Conservation (phyloP, 2,329 filamentous ascomycete species). For the Trichoderma breve region DNA sequence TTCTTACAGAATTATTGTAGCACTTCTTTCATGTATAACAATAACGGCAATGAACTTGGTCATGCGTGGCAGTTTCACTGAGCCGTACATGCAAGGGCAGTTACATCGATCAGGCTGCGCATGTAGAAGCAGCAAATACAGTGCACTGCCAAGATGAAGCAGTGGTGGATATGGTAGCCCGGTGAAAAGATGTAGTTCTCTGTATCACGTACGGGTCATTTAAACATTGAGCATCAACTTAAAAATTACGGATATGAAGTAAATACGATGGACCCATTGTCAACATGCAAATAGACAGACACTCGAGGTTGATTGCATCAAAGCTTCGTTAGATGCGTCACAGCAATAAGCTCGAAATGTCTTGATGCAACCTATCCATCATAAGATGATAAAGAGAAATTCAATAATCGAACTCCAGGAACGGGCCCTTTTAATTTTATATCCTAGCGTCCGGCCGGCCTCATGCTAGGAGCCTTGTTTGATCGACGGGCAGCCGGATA, state of each 20-base stretch:
- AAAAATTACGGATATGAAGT: not conserved
- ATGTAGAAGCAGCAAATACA: not conserved
- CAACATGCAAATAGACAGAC: not conserved
- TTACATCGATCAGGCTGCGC: not conserved
- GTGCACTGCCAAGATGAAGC: not conserved
- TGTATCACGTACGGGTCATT: not conserved
- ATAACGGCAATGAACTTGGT: not conserved
- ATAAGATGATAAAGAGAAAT: not conserved
- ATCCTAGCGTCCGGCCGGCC: not conserved
- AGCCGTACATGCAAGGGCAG: not conserved
- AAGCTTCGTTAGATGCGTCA: not conserved
- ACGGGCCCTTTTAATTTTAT: not conserved
- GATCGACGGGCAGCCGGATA: not conserved
- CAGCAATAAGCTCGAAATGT: not conserved
- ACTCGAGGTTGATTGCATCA: not conserved
- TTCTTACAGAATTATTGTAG: not conserved
- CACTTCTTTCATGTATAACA: not conserved
- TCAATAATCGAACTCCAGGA: not conserved
- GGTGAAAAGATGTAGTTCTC: not conserved
- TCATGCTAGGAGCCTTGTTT: not conserved
- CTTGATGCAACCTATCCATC: not conserved
- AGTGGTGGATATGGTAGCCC: not conserved
- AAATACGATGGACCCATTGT: not conserved
- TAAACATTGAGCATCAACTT: not conserved
- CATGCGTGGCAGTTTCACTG: not conserved